Conservation (phyloP, 1,284 basidiomycete genomes). For the Trametes versicolor region DNA sequence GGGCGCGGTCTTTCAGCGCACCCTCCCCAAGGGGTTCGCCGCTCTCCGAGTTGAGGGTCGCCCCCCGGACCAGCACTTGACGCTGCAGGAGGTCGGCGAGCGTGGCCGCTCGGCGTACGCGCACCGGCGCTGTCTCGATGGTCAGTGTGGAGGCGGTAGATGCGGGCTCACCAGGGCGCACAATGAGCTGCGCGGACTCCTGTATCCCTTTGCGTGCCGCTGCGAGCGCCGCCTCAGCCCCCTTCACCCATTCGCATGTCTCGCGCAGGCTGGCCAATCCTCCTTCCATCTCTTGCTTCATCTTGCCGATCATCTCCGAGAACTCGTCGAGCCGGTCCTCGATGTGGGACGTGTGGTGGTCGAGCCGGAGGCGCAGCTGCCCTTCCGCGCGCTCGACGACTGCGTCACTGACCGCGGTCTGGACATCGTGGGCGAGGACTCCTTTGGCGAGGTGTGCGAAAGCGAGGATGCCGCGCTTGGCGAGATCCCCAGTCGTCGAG, state of each 20-base stretch:
- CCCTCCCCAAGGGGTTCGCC: neutral
- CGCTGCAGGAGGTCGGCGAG: too few relatives aligned
- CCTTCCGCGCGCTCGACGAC: neutral
- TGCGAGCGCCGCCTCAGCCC: conserved; percentile 5
- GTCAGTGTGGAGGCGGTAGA: neutral
- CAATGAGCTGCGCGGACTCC: neutral
- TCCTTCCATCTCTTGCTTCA: neutral
- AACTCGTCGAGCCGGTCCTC: neutral
- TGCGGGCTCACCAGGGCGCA: conserved; percentile 2
- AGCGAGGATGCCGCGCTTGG: neutral
- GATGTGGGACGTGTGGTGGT: too few relatives aligned
- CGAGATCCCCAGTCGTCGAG: neutral
- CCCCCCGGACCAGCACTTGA: neutral
- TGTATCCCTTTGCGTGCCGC: neutral
- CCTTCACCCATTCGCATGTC: conserved; percentile 3
- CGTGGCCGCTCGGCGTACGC: too few relatives aligned
- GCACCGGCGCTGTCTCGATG: conserved; percentile 1
- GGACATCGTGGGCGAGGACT: neutral
- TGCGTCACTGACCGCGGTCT: neutral
- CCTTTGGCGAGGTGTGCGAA: too few relatives aligned
- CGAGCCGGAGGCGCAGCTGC: neutral
- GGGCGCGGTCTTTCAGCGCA: neutral
- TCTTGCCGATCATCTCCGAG: neutral
- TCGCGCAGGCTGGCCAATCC: neutral
- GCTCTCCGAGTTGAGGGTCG: neutral